These are phyloP conservation scores for Penicillium brasilianum DNA, from an alignment of 2,329 filamentous ascomycete genomes.

Conservation along the genomic window DNA sequence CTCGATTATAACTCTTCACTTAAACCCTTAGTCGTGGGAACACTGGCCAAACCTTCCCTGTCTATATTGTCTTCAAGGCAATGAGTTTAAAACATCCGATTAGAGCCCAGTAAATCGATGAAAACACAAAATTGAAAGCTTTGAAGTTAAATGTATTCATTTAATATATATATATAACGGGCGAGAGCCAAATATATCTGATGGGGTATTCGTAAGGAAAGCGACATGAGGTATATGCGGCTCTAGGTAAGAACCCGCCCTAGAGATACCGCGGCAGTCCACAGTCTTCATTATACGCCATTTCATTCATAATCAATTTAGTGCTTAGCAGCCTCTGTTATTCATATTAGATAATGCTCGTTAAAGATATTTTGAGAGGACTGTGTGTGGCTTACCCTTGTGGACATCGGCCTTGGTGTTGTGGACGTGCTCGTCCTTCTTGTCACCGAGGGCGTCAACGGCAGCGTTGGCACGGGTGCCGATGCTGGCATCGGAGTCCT, in stretches of 20 bases:
- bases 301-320: slow-evolving; percentile 6
- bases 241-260: not conserved
- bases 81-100: no score
- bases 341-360: slow-evolving; percentile 5
- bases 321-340: slow-evolving; percentile 24
- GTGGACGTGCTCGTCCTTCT: slow-evolving; percentile 59
- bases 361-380: not conserved
- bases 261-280: not conserved
- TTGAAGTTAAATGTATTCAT: not conserved
- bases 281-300: slow-evolving; percentile 6
- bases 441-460: slow-evolving; percentile 58
- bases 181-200: not conserved
- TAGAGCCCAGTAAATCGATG: not conserved
- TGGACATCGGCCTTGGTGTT: slow-evolving; percentile 42
- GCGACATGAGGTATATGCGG: not conserved
- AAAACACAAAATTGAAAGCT: not conserved
- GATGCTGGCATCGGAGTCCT: slow-evolving; percentile 61
- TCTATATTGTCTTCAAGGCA: no score
- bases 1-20: no score
- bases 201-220: slow-evolving; percentile 9
- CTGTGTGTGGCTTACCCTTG: slow-evolving; percentile 23
- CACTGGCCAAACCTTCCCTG: no score
- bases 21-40: no score
- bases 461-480: slow-evolving; percentile 61
- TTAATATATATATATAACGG: not conserved